Conservation (phyloP, 208 protist genomes). For the Wallacemonas sp. region DNA sequence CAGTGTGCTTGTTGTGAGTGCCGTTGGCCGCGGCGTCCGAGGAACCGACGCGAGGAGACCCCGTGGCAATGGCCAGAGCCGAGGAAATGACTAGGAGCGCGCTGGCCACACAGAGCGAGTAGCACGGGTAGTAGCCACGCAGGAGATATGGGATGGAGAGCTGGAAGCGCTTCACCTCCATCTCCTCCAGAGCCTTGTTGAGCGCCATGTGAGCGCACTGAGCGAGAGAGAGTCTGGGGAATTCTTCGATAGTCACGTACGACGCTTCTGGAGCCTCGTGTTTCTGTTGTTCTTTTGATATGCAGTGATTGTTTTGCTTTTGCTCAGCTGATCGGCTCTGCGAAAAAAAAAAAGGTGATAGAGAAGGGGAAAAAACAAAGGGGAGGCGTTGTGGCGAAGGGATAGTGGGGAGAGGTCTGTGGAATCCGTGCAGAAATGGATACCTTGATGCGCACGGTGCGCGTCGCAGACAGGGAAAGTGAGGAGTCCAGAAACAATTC, state of each 20-base stretch:
- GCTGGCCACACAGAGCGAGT: slow-evolving; percentile 25
- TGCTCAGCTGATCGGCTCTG: too few relatives aligned
- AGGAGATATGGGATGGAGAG: slow-evolving; percentile 35
- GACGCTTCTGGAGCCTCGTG: too few relatives aligned
- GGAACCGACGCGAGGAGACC: not conserved
- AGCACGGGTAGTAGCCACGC: slow-evolving; percentile 30
- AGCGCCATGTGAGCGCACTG: slow-evolving; percentile 3
- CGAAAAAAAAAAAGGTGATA: too few relatives aligned
- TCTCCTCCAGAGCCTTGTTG: slow-evolving; percentile 12
- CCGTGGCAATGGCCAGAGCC: slow-evolving; percentile 24
- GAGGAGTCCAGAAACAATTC: too few relatives aligned
- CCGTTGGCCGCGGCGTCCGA: not conserved
- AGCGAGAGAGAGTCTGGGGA: slow-evolving; percentile 14
- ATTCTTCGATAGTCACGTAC: too few relatives aligned
- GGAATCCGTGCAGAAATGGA: too few relatives aligned
- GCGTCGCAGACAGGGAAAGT: too few relatives aligned
- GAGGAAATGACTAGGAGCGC: slow-evolving; percentile 19
- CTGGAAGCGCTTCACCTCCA: slow-evolving; percentile 22
- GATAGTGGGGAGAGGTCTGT: too few relatives aligned
- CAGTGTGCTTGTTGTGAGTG: too few relatives aligned
- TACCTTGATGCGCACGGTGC: too few relatives aligned
- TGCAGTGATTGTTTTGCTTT: too few relatives aligned
- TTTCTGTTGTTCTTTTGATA: too few relatives aligned
- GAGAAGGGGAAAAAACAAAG: slow-evolving; percentile 3
- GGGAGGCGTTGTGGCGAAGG: not conserved